Evolutionary conservation across 1,284 basidiomycete genomes (phyloP).

Genomic region (Ceratobasidium sp.): DNA sequence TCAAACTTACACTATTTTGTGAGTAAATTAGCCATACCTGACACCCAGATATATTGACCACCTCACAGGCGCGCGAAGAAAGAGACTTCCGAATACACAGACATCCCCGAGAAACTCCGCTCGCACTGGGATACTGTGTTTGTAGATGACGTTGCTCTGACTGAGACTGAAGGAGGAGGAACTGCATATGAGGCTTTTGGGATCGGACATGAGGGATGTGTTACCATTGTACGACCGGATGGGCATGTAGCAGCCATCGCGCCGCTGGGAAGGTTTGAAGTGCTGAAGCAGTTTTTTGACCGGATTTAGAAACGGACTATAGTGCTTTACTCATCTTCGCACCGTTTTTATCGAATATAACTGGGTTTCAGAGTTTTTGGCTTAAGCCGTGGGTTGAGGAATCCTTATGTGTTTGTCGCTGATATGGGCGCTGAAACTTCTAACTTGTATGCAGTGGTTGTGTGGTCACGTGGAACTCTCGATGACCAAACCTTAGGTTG

Average conservation of each 20-base stretch:
- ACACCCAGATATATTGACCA: too few relatives aligned
- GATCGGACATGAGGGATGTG: slow-evolving; percentile 67
- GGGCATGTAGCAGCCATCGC: slow-evolving; percentile 76
- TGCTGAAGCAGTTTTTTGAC: background rate
- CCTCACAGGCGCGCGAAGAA: slow-evolving; percentile 57
- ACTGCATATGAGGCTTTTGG: slow-evolving; percentile 70
- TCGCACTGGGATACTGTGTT: slow-evolving; percentile 66
- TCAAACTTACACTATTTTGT: slow-evolving; percentile 25
- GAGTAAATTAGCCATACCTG: too few relatives aligned
- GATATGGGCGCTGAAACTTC: too few relatives aligned
- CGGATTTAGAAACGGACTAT: too few relatives aligned
- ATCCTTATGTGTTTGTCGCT: too few relatives aligned
- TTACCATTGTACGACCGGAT: slow-evolving; percentile 79
- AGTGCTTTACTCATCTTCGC: too few relatives aligned
- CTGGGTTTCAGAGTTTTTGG: too few relatives aligned
- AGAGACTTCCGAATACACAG: slow-evolving; percentile 62
- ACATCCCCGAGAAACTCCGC: slow-evolving; percentile 66
- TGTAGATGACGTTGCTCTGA: slow-evolving; percentile 16
- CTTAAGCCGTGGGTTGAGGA: too few relatives aligned
- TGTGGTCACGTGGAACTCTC: too few relatives aligned
- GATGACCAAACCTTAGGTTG: too few relatives aligned
- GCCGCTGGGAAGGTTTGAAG: slow-evolving; percentile 60
- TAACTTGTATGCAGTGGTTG: too few relatives aligned
- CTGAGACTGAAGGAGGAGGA: slow-evolving; percentile 56
- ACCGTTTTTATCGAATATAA: too few relatives aligned